Conservation (phyloP, 2,329 filamentous ascomycete species). For the Xylogone sp. region DNA sequence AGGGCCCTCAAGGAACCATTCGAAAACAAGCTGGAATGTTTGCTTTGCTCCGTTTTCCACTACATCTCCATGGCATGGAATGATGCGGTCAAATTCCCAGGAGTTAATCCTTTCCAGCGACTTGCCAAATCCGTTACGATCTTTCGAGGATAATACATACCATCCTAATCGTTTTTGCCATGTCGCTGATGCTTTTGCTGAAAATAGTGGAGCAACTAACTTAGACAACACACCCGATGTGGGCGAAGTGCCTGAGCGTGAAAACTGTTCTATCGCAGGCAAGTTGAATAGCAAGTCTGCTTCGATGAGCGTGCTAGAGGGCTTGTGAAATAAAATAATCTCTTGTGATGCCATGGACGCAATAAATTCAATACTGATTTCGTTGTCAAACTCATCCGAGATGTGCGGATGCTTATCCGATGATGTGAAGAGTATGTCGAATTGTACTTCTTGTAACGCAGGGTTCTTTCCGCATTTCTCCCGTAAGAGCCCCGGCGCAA, state of each 20-base stretch:
- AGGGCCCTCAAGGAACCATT: constrained; percentile 64
- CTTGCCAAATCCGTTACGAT: constrained; percentile 64
- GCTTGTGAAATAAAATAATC: constrained; percentile 77
- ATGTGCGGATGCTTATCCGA: constrained; percentile 51
- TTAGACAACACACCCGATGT: constrained; percentile 32
- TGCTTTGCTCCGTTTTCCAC: constrained; percentile 70
- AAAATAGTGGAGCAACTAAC: constrained; percentile 50
- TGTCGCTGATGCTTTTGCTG: constrained; percentile 54
- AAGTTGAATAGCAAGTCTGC: constrained; percentile 89
- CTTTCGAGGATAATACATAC: constrained; percentile 56
- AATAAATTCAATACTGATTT: constrained; percentile 82
- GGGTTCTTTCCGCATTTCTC: constrained; percentile 64
- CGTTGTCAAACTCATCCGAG: constrained; percentile 72
- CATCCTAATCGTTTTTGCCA: constrained; percentile 76
- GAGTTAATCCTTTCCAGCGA: constrained; percentile 62
- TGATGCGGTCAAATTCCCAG: constrained; percentile 80
- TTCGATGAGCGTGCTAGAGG: constrained; percentile 72
- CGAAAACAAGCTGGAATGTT: constrained; percentile 70
- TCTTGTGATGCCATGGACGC: constrained; percentile 75
- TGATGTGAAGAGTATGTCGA: constrained; percentile 62
- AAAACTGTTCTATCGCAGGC: constrained; percentile 79
- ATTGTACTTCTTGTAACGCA: constrained; percentile 36
- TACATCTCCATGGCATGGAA: constrained; percentile 89
- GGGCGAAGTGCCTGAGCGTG: constrained; percentile 41
- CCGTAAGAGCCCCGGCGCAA: constrained; percentile 75